Base-by-base conservation (phyloP, 2,329 filamentous ascomycete genomes). In the Penicillium sclerotigenum region DNA sequence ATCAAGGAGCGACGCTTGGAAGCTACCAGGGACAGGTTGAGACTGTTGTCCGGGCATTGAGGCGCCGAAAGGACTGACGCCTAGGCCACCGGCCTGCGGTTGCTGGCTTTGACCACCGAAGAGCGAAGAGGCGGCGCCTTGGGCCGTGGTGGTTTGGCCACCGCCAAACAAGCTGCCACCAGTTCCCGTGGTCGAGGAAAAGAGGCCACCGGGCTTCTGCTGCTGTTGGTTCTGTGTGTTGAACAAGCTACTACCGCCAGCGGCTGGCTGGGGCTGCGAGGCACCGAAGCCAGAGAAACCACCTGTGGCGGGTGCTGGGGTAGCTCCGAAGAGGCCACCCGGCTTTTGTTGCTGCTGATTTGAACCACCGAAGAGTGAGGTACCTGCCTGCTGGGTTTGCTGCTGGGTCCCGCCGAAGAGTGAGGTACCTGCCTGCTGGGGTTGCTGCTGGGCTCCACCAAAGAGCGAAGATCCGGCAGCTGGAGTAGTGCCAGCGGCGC, bases 1-100 rank as follows among this genome's bases (percentile, higher is more conserved):
- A 61, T 93, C 91, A 57, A 86, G 86, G 54, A 95, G 83, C 58
- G 90, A 94, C 5, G 91, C 87, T 33, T 88, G 91, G 56, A 96
- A 78, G 18, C 75, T 73, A 50, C 72, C 70, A 48, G 74, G 68
- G 9, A 68, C 69, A 41, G 75, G 74, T 49, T 78, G 75, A 42
- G 78, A 76, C 51, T 71, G 73, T 26, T 67, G 78, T 57, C 79
- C 80, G 54, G 79, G 77, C 61, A 80, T 79, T 7, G 77, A 77
- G 47, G 69, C 72, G n/a, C 83, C 83, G 60, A 85, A 85, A 24
- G 85, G 61, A 64, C 80, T 71, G 51, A 74, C 72, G 20, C 68
- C 68, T 22, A 69, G 60, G 37, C 68, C 62, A 46, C 67, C 63
- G 31, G 67, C 51, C 62, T 72, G 68, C 58, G 71, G 70, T 57